phyloP scores from a whole-genome alignment of 345 rosid genomes.

The Durio zibethinus region DNA sequence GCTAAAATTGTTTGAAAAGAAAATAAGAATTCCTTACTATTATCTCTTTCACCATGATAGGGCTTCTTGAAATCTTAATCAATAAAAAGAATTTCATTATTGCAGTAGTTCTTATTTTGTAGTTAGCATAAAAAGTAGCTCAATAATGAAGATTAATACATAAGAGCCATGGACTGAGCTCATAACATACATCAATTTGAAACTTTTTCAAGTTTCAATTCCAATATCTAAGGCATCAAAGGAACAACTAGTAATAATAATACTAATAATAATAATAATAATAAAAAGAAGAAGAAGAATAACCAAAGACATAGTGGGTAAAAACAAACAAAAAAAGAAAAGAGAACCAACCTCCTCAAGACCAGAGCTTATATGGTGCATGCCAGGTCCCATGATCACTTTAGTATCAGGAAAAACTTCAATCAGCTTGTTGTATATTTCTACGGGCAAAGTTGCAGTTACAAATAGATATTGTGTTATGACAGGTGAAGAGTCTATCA shows the following conservation, averaged over 20 bases:
- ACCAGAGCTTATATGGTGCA: constrained; percentile 73
- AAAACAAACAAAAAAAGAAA: not conserved
- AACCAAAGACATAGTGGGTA: not conserved
- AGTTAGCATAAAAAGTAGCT: not conserved
- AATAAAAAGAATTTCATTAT: no score
- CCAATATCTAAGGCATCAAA: not conserved
- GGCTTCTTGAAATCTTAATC: not conserved
- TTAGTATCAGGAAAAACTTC: constrained; percentile 80
- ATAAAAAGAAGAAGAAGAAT: not conserved
- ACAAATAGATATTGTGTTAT: constrained; percentile 80
- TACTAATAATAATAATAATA: not conserved
- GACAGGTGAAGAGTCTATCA: constrained; percentile 68
- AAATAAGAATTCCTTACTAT: not conserved
- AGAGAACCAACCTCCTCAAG: constrained; percentile 75
- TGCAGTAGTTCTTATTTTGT: not conserved
- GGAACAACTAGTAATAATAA: not conserved
- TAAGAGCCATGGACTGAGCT: not conserved
- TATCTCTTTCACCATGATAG: no score
- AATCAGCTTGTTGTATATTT: constrained; percentile 76
- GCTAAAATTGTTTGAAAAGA: not conserved
- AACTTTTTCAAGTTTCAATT: not conserved
- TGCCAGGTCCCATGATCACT: constrained; percentile 91
- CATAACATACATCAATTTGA: not conserved
- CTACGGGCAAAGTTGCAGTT: constrained; percentile 86
- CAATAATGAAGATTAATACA: not conserved